Percentiles rank a stretch among this genome's conserved stretches.
Evolutionary conservation across 768 basidiomycete genomes (phyloP).

Genomic region (Dictyophora rubrovolvata): DNA sequence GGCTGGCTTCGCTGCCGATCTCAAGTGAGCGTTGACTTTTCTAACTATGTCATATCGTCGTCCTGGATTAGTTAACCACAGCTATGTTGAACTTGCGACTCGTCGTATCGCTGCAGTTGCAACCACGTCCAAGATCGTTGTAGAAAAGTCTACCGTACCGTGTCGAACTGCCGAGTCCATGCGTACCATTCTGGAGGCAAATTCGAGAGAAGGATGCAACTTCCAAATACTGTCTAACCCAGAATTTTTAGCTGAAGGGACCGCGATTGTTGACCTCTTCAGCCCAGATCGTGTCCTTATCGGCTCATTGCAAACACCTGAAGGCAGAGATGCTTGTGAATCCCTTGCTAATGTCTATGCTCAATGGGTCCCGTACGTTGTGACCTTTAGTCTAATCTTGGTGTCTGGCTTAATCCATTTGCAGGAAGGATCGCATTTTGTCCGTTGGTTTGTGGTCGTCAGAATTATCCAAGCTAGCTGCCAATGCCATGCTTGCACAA

Average conservation of each 20-base stretch:
- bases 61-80: slow-evolving; percentile 21
- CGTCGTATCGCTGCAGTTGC: slow-evolving; percentile 92
- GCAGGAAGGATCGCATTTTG: slow-evolving; percentile 65
- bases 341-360: slow-evolving; percentile 76
- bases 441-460: slow-evolving; percentile 98
- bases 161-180: slow-evolving; percentile 98
- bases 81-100: slow-evolving; percentile 95
- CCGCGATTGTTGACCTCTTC: slow-evolving; percentile 85
- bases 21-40: slow-evolving; percentile 58
- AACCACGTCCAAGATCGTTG: slow-evolving; percentile 89
- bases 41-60: not conserved
- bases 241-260: slow-evolving; percentile 98
- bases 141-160: slow-evolving; percentile 98
- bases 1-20: slow-evolving; percentile 95
- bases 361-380: slow-evolving; percentile 89
- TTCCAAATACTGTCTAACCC: slow-evolving; percentile 99
- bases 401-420: not conserved
- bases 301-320: slow-evolving; percentile 83
- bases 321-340: slow-evolving; percentile 73
- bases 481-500: slow-evolving; percentile 99
- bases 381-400: not conserved
- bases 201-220: slow-evolving; percentile 81
- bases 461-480: slow-evolving; percentile 95
- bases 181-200: slow-evolving; percentile 98
- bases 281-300: slow-evolving; percentile 93